Evolutionary conservation across 768 basidiomycete species (phyloP).

Genomic region (Phlebiopsis flavidoalba): DNA sequence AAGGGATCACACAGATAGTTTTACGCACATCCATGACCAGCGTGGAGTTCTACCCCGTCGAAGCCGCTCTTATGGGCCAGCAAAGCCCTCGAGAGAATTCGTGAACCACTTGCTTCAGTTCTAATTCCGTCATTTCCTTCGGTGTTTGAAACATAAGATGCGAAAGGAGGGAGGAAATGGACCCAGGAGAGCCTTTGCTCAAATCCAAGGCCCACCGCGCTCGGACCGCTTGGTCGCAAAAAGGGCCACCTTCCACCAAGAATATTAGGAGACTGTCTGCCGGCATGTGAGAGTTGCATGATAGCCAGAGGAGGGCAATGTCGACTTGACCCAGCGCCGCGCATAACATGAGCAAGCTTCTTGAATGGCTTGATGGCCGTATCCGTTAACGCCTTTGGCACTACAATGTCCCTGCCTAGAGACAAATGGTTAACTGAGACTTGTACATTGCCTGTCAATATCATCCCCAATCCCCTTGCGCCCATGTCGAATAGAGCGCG

Average conservation of each 20-base stretch:
- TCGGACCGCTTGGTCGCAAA: constrained; percentile 64
- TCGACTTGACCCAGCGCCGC: constrained; percentile 23
- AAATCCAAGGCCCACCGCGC: constrained; percentile 47
- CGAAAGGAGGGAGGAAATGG: constrained; percentile 23
- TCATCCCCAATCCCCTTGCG: constrained; percentile 79
- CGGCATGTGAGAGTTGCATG: constrained; percentile 80
- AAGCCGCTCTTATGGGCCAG: constrained; percentile 68
- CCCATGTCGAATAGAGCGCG: constrained; percentile 71
- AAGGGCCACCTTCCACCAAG: constrained; percentile 64
- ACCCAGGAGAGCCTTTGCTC: constrained; percentile 16
- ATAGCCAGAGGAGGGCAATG: constrained; percentile 44
- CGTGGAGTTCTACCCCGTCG: constrained; percentile 85
- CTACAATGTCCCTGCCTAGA: constrained; percentile 66
- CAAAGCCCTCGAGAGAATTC: constrained; percentile 65
- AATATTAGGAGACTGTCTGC: constrained; percentile 77
- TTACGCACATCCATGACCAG: constrained; percentile 76
- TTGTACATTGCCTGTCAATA: constrained; percentile 84
- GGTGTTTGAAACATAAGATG: constrained; percentile 60
- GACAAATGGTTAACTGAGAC: constrained; percentile 58
- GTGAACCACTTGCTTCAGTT: constrained; percentile 57
- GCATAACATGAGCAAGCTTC: constrained; percentile 46
- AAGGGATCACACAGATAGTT: too few species aligned
- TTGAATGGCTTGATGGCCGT: constrained; percentile 46
- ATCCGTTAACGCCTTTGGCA: constrained; percentile 42
- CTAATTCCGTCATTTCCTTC: constrained; percentile 46